Conservation (phyloP, 768 basidiomycete species). For the Xerocomellus amylosporus region DNA sequence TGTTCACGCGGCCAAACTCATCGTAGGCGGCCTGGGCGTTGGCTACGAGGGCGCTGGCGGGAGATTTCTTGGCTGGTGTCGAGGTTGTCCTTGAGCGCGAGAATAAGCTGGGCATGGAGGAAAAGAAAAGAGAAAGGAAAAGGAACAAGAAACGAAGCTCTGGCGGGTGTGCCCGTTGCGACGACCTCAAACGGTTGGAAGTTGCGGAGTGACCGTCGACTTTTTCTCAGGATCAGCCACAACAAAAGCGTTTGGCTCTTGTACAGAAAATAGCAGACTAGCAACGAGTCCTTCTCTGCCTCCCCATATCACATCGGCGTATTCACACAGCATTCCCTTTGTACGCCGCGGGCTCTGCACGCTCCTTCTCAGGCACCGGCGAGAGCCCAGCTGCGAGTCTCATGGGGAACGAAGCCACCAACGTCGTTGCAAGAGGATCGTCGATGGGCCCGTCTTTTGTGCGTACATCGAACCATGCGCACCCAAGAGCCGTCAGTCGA, state of each 20-base stretch:
- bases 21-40: conserved; percentile 38
- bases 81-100: conserved; percentile 67
- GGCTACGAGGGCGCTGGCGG: conserved; percentile 5
- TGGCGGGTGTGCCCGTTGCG: conserved; percentile 10
- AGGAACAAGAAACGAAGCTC: neutral
- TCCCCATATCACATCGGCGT: neutral
- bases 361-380: neutral
- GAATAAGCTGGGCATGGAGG: conserved; percentile 70
- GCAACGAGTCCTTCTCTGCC: neutral
- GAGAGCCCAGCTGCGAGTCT: no score
- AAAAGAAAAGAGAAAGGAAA: neutral
- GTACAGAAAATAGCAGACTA: no score
- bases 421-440: neutral
- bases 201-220: conserved; percentile 1
- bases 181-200: conserved; percentile 19
- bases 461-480: neutral
- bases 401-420: neutral
- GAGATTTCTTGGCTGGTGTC: conserved; percentile 45
- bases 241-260: neutral
- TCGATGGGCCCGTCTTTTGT: neutral
- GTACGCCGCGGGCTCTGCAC: neutral
- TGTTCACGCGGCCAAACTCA: conserved; percentile 64
- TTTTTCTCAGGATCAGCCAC: conserved; percentile 31
- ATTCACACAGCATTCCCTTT: neutral
- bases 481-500: conserved; percentile 8